These are phyloP conservation scores for Drechslera avenae DNA, from an alignment of 2,329 filamentous ascomycete species.

Conservation along the genomic window DNA sequence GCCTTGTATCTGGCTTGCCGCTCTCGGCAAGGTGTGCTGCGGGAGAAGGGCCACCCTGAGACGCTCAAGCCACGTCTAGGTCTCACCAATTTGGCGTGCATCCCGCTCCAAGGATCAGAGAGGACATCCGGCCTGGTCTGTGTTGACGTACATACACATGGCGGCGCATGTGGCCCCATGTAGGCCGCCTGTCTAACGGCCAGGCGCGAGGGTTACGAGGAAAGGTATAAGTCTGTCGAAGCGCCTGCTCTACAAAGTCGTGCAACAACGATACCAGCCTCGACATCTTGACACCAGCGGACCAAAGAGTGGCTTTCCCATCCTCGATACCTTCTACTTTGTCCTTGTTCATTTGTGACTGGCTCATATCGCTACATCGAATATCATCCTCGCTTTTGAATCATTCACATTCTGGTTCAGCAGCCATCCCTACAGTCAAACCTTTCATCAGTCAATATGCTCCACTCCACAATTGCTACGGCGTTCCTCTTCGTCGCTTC, in stretches of 20 bases:
- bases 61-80: constrained; percentile 36
- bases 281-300: constrained; percentile 15
- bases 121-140: constrained; percentile 24
- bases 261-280: constrained; percentile 22
- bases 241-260: constrained; percentile 23
- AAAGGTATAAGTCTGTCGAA: constrained; percentile 38
- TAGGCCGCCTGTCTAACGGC: constrained; percentile 37
- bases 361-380: not conserved
- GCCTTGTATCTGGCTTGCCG: constrained; percentile 30
- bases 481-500: constrained; percentile 29
- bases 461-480: constrained; percentile 32
- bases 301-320: not conserved
- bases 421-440: not conserved
- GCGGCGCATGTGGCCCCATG: constrained; percentile 35
- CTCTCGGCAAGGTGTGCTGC: constrained; percentile 32
- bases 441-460: constrained; percentile 28
- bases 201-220: constrained; percentile 24
- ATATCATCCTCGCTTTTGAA: not conserved
- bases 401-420: not conserved
- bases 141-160: constrained; percentile 37
- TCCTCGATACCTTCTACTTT: not conserved
- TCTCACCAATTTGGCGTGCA: constrained; percentile 42
- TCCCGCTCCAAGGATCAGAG: constrained; percentile 32
- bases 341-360: not conserved
- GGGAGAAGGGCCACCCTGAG: constrained; percentile 22